Evolutionary conservation across 352 stramenopile genomes (phyloP).

Genomic region (Phytophthora aleatoria): DNA sequence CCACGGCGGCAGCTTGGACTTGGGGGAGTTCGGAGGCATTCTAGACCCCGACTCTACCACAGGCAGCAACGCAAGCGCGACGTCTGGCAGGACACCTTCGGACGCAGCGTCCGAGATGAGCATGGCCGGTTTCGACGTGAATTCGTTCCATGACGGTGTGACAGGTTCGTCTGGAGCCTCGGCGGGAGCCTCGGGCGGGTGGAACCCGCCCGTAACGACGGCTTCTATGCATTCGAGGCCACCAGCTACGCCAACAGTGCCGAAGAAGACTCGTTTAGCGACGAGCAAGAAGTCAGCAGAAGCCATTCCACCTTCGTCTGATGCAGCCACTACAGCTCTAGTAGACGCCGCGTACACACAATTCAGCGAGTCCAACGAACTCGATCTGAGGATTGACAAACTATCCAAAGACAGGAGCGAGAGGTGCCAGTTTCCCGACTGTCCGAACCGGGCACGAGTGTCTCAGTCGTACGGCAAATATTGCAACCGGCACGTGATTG

Average conservation of each 20-base stretch:
- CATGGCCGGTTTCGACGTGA: constrained; percentile 41
- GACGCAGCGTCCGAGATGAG: constrained; percentile 37
- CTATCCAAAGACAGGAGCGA: constrained; percentile 65
- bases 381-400: constrained; percentile 60
- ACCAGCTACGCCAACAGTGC: neutral
- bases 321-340: constrained; percentile 11
- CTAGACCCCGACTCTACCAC: constrained; percentile 22
- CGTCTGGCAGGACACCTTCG: constrained; percentile 6
- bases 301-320: neutral
- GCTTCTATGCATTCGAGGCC: constrained; percentile 1
- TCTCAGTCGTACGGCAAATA: constrained; percentile 82
- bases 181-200: neutral
- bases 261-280: neutral
- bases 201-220: constrained; percentile 1
- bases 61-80: constrained; percentile 2
- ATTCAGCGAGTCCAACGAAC: constrained; percentile 47
- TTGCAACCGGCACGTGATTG: constrained; percentile 88
- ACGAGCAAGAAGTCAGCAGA: neutral
- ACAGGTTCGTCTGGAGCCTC: neutral
- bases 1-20: constrained; percentile 30
- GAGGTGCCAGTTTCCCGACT: constrained; percentile 78
- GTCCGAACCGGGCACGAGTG: constrained; percentile 78
- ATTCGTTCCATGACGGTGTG: constrained; percentile 41
- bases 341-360: constrained; percentile 48
- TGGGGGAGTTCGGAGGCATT: constrained; percentile 48